phyloP scores from a whole-genome alignment of 805 yeast genomes.

The Yueomyces sp. region DNA sequence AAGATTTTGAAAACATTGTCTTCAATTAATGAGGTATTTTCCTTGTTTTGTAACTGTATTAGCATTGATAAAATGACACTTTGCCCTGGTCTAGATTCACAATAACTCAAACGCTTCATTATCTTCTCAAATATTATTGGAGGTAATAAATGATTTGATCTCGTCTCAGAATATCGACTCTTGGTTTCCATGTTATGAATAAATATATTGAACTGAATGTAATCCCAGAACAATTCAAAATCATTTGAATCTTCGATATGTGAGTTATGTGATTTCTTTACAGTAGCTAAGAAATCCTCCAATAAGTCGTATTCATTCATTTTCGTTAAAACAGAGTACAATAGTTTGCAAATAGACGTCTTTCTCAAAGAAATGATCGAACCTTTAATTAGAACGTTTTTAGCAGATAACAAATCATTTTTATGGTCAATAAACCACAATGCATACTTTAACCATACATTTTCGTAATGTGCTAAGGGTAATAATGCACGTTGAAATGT shows the following conservation, averaged over 20 bases:
- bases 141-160: constrained; percentile 2
- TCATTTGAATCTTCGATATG: constrained; percentile 13
- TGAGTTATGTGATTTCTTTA: constrained; percentile 6
- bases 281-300: constrained; percentile 4
- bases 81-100: constrained; percentile 8
- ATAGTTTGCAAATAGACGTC: constrained; percentile 9
- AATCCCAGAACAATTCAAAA: constrained; percentile 21
- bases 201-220: constrained; percentile 16
- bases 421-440: constrained; percentile 16
- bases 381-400: constrained; percentile 13
- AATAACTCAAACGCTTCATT: constrained; percentile 9
- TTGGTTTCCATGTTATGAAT: constrained; percentile 3
- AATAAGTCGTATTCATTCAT: constrained; percentile 12
- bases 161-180: constrained; percentile 9
- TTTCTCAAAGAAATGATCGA: constrained; percentile 12
- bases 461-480: constrained; percentile 20
- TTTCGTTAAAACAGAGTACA: constrained; percentile 11
- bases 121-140: constrained; percentile 6
- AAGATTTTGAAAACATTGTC: constrained; percentile 11
- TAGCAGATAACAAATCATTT: constrained; percentile 13
- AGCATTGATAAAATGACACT: constrained; percentile 9
- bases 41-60: constrained; percentile 14
- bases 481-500: constrained; percentile 22
- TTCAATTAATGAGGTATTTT: constrained; percentile 12
- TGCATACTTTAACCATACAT: constrained; percentile 21